phyloP scores from a whole-genome alignment of 2,329 filamentous ascomycete species.

The Cladosporium sp. region DNA sequence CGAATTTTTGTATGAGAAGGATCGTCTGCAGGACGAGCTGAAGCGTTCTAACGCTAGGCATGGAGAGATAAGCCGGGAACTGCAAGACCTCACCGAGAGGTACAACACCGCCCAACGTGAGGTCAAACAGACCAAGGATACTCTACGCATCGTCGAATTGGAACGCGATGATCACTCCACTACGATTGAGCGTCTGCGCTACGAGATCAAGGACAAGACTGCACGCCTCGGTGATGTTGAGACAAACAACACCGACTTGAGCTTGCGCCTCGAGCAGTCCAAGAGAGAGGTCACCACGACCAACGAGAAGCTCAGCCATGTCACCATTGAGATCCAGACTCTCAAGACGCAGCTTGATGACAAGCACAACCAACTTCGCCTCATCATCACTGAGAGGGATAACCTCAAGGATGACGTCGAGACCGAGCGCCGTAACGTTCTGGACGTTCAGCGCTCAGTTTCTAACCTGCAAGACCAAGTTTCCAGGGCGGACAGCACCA shows the following conservation, averaged over 20 bases:
- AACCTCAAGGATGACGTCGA: slow-evolving; percentile 25
- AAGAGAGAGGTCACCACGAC: slow-evolving; percentile 24
- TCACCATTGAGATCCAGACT: slow-evolving; percentile 23
- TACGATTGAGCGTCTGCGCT: slow-evolving; percentile 25
- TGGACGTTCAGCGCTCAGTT: slow-evolving; percentile 22
- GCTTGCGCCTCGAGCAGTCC: slow-evolving; percentile 21
- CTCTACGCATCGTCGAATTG: slow-evolving; percentile 22
- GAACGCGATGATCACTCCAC: slow-evolving; percentile 28
- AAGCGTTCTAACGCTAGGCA: slow-evolving; percentile 20
- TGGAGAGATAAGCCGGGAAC: slow-evolving; percentile 23
- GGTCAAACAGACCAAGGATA: slow-evolving; percentile 23
- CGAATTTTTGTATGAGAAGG: slow-evolving; percentile 25
- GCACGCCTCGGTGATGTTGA: slow-evolving; percentile 23
- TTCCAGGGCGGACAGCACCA: not conserved
- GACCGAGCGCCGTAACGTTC: slow-evolving; percentile 20
- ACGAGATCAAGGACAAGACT: slow-evolving; percentile 25
- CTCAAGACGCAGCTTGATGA: slow-evolving; percentile 22
- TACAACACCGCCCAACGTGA: slow-evolving; percentile 25
- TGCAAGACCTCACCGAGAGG: slow-evolving; percentile 22
- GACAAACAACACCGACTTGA: slow-evolving; percentile 20
- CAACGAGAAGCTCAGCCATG: slow-evolving; percentile 23
- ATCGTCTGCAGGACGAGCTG: slow-evolving; percentile 27
- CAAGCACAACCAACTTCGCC: slow-evolving; percentile 24
- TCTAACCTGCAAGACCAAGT: slow-evolving; percentile 19
- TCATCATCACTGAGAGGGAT: slow-evolving; percentile 24